Conservation (phyloP, 2,329 filamentous ascomycete species). For the Pestalotiopsis sp. region DNA sequence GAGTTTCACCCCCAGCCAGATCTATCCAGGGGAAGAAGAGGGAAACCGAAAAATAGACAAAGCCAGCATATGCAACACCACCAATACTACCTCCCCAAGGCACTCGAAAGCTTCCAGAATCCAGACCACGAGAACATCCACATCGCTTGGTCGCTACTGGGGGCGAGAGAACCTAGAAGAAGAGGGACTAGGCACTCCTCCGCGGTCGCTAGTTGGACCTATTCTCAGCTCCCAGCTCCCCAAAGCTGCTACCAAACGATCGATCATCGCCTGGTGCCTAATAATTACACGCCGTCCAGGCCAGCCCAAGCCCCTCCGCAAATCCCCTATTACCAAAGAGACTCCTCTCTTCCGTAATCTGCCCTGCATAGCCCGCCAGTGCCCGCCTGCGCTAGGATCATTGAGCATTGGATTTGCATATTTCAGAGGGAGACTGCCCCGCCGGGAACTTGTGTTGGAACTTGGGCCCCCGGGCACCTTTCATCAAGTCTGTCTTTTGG, state of each 20-base stretch:
- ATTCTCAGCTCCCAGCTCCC: neutral
- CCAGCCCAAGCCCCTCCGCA: neutral
- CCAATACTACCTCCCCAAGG: neutral
- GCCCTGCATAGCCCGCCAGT: neutral
- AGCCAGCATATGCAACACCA: neutral
- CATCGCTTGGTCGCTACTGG: neutral
- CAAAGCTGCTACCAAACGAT: neutral
- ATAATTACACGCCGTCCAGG: neutral
- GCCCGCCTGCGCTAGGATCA: neutral
- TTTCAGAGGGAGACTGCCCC: neutral
- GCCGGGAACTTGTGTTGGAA: neutral
- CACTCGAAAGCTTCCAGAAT: neutral
- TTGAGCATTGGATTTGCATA: neutral
- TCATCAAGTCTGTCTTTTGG: neutral
- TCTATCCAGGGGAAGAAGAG: neutral
- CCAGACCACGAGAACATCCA: neutral
- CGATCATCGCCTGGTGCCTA: neutral
- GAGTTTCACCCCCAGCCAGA: neutral
- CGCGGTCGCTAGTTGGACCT: neutral
- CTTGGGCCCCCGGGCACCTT: neutral
- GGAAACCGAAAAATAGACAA: neutral
- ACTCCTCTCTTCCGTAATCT: neutral
- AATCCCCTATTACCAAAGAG: neutral
- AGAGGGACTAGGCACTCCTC: neutral
- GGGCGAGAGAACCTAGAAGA: neutral